Evolutionary conservation across 2,329 filamentous ascomycete genomes (phyloP), one percentile per base, ranked within the genome.

Genomic region (Calonectria leucothoes): DNA sequence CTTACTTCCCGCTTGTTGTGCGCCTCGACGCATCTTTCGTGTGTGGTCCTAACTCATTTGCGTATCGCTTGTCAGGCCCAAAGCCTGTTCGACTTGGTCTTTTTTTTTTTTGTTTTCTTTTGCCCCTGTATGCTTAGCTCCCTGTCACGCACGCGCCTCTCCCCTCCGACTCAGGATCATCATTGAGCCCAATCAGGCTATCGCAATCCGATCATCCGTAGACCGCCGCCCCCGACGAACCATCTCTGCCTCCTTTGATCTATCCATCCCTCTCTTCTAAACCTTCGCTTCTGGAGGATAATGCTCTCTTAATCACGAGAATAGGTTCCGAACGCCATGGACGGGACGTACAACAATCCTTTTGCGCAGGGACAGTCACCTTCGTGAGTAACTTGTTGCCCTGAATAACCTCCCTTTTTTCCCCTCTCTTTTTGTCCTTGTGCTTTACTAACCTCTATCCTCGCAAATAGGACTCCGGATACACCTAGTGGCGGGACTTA

Each of bases 401-500:
- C 35, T 27, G 25, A 31, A 66, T 15, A 23, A 27, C 45, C 17
- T 7, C 55, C 27, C 39, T 11, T 29, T 42, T 27, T 49, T 15
- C 6, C 48, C 25, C 42, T 11, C 35, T n/a, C n/a, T n/a, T n/a
- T n/a, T n/a, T n/a, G n/a, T n/a, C n/a, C n/a, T 51, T 33, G n/a
- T 45, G 45, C 31, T 45, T 42, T 72, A 39, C 73, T 80, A 71
- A 81, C 69, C 48, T 39, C 33, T 20, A 42, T 6, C 23, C 57
- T 33, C 12, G 45, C 48, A 45, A 68, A 27, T 57, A 84, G 82
- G 75, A 80, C 81, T 48, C 80, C 83, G 11, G 77, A 81, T 49
- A 80, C 83, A n/a, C 80, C 82, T 20, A 77, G 82, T 25, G 81
- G 78, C 68, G 82, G 79, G 71, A 80, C 84, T 31, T 98, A 96